Evolutionary conservation across 2,329 filamentous ascomycete genomes (phyloP), one percentile per base, ranked within the genome.

Genomic region (Epichloe festucae): DNA sequence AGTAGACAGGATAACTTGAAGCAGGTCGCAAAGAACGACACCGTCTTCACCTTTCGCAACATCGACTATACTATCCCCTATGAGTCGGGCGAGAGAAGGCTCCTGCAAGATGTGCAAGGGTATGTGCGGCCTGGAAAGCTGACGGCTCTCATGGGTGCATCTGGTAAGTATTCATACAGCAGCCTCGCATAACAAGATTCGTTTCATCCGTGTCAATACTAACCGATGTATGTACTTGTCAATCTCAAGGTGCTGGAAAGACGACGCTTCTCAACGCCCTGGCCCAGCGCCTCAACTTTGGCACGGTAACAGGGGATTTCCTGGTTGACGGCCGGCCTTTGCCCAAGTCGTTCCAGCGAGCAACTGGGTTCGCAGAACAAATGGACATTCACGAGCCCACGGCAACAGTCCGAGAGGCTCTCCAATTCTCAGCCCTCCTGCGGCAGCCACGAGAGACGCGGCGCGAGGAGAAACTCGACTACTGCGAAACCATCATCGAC

Each of bases 121-220:
- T 91, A 84, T 74, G 86, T 93, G 43, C 85, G 87, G 54, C 87
- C 88, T 1, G 87, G 87, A 35, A 89, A 85, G 49, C 68, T 90
- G 48, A 90, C 86, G 10, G 87, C 86, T 8, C 74, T 90, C 0
- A 91, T 91, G 87, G 84, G 73, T 38, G 71, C 73, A 21, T 74
- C 73, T 42, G 71, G 68, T 62, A 64, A n/a, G 51, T 46, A 10
- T 21, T n/a, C 21, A 12, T 14, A 3, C 38, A 43, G 31, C 31
- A 11, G 11, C 10, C 31, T 11, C 31, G 31, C 31, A 11, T 1
- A 4, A 31, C 3, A 10, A 4, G 19, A 11, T 19, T 21, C 14
- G 14, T 35, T 19, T 4, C 15, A 8, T 34, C 7, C n/a, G 10
- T 11, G 14, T 17, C 31, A 31, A 31, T 11, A 10, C 31, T 31